A percentile compares a stretch with the other conserved stretches of the same genome.
Evolutionary conservation across 352 stramenopile species (phyloP).

Genomic region (Lagenidium giganteum): DNA sequence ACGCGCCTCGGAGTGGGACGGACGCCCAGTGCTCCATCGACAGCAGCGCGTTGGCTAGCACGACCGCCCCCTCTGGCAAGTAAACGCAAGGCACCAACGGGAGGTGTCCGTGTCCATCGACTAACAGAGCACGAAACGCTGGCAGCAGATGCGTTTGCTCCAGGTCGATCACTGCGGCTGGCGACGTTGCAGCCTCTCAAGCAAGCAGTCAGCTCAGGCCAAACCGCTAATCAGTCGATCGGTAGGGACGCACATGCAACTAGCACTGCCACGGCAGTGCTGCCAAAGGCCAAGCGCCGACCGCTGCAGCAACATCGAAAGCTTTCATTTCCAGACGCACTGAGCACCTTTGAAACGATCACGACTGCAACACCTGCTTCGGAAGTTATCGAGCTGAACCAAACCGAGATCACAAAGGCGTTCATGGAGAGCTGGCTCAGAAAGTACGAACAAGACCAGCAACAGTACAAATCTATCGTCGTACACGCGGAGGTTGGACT

Average conservation of each 20-base stretch:
- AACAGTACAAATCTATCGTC: slow-evolving; percentile 56
- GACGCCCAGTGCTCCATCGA: too few species aligned
- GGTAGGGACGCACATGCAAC: too few species aligned
- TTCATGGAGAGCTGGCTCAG: slow-evolving; percentile 63
- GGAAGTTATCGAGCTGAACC: slow-evolving; percentile 43
- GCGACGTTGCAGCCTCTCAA: neutral
- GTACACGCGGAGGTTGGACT: slow-evolving; percentile 63
- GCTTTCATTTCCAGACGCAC: slow-evolving; percentile 31
- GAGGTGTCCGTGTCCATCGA: too few species aligned
- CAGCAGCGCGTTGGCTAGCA: too few species aligned
- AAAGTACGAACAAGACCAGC: slow-evolving; percentile 40
- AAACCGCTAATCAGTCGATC: too few species aligned
- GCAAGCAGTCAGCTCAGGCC: neutral
- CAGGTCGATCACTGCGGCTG: slow-evolving; percentile 30
- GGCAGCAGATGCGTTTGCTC: slow-evolving; percentile 29
- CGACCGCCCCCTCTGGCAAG: too few species aligned
- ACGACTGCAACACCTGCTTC: slow-evolving; percentile 45
- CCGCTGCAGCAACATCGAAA: neutral
- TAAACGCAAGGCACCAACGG: too few species aligned
- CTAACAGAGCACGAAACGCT: neutral
- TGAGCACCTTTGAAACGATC: slow-evolving; percentile 41
- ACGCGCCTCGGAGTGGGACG: too few species aligned
- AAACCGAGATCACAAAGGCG: slow-evolving; percentile 40
- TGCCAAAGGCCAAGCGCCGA: too few species aligned
- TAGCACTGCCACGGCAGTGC: too few species aligned